Evolutionary conservation across 2,329 filamentous ascomycete species (phyloP).

Genomic region (Penicillium occitanis): DNA sequence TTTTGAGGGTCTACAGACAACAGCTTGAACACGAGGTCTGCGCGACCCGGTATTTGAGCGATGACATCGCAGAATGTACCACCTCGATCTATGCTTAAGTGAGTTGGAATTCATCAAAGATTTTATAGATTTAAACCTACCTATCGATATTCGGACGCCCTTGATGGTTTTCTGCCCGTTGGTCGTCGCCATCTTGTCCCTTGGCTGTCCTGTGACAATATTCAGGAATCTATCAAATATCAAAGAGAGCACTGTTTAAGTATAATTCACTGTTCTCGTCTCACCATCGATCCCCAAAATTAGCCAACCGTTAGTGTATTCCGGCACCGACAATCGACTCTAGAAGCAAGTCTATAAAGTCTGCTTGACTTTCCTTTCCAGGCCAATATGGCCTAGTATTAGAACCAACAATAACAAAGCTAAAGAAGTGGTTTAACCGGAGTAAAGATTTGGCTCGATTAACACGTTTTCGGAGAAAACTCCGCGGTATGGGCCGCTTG

Average conservation of each 20-base stretch:
- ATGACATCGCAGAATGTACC: constrained; percentile 35
- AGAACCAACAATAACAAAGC: background rate
- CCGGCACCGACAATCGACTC: background rate
- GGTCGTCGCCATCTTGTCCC: background rate
- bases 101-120: background rate
- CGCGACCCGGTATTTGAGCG: constrained; percentile 27
- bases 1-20: constrained; percentile 33
- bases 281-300: background rate
- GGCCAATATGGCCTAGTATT: background rate
- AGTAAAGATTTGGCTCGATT: background rate
- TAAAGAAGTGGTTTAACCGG: background rate
- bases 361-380: background rate
- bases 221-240: background rate
- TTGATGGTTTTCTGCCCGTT: background rate
- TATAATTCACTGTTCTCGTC: background rate
- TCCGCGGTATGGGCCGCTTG: background rate
- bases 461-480: background rate
- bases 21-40: constrained; percentile 33
- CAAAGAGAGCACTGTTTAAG: background rate
- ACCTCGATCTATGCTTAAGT: constrained; percentile 24
- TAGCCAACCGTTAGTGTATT: background rate
- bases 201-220: background rate
- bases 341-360: background rate
- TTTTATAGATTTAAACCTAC: background rate
- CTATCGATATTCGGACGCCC: background rate